phyloP scores from a whole-genome alignment of 805 yeast species.

The Cyberlindnera veronae region DNA sequence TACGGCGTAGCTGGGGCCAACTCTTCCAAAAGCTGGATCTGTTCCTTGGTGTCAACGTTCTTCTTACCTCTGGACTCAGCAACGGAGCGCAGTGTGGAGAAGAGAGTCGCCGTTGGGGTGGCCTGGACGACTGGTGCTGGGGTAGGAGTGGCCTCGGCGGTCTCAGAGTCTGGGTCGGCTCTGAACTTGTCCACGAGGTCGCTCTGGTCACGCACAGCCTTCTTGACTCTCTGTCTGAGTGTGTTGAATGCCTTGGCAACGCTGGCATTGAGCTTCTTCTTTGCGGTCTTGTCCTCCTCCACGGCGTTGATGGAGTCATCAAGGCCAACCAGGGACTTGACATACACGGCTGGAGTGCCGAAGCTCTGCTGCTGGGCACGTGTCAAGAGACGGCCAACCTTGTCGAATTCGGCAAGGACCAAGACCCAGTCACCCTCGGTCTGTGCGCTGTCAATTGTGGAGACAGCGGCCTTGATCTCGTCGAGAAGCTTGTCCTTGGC shows the following conservation, averaged over 20 bases:
- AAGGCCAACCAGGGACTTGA: constrained; percentile 64
- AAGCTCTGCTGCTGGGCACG: constrained; percentile 75
- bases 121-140: constrained; percentile 18
- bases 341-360: constrained; percentile 67
- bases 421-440: constrained; percentile 76
- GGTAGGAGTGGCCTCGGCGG: constrained; percentile 48
- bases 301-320: constrained; percentile 64
- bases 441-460: constrained; percentile 64
- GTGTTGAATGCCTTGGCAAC: constrained; percentile 86
- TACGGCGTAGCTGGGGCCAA: constrained; percentile 54
- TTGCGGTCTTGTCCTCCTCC: constrained; percentile 39
- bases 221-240: constrained; percentile 82
- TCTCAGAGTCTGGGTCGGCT: constrained; percentile 72
- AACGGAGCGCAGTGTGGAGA: constrained; percentile 68
- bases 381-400: constrained; percentile 59
- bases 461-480: constrained; percentile 69
- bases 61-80: constrained; percentile 94
- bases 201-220: constrained; percentile 68
- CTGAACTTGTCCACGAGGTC: constrained; percentile 55
- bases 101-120: constrained; percentile 40
- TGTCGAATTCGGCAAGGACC: constrained; percentile 75
- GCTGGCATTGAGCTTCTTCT: constrained; percentile 75
- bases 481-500: constrained; percentile 91
- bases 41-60: constrained; percentile 81
- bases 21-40: constrained; percentile 66